These are phyloP conservation scores for Cercospora sp. DNA, from an alignment of 2,329 filamentous ascomycete genomes.

Conservation along the genomic window DNA sequence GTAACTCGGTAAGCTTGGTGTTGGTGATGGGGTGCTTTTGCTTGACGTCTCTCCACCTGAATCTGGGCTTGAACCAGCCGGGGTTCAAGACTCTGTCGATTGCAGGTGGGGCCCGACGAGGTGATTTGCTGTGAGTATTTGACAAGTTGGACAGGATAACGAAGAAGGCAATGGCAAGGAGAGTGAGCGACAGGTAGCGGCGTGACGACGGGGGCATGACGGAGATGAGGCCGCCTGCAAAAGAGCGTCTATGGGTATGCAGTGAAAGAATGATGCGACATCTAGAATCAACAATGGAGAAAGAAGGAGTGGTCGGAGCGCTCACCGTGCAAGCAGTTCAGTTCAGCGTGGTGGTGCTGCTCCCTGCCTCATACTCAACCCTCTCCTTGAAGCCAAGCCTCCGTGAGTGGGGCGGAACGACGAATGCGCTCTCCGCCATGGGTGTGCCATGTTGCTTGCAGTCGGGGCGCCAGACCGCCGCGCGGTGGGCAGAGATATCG, in stretches of 20 bases:
- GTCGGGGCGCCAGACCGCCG: not conserved
- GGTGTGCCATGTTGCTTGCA: not conserved
- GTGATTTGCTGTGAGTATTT: conserved; percentile 1
- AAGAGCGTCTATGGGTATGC: conserved; percentile 4
- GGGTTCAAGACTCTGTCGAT: conserved; percentile 31
- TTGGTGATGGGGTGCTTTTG: conserved; percentile 66
- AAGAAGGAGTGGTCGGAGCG: conserved; percentile 1
- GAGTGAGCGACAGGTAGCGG: conserved; percentile 30
- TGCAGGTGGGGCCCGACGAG: conserved; percentile 2
- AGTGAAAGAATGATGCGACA: not conserved
- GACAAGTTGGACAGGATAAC: conserved; percentile 22
- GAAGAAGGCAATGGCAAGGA: conserved; percentile 28
- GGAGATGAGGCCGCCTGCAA: conserved; percentile 1
- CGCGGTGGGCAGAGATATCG: not conserved
- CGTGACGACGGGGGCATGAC: conserved; percentile 33
- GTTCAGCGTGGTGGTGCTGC: not conserved
- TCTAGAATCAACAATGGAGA: not conserved
- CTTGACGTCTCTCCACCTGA: conserved; percentile 37
- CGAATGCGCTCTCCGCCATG: not conserved
- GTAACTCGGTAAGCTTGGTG: conserved; percentile 67
- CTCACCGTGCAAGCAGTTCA: not conserved
- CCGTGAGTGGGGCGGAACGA: not conserved
- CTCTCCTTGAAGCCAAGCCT: conserved; percentile 1
- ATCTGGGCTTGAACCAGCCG: conserved; percentile 30
- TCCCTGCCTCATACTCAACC: not conserved